These are phyloP conservation scores for Claviceps maximensis DNA, from an alignment of 2,329 filamentous ascomycete species.

Conservation along the genomic window DNA sequence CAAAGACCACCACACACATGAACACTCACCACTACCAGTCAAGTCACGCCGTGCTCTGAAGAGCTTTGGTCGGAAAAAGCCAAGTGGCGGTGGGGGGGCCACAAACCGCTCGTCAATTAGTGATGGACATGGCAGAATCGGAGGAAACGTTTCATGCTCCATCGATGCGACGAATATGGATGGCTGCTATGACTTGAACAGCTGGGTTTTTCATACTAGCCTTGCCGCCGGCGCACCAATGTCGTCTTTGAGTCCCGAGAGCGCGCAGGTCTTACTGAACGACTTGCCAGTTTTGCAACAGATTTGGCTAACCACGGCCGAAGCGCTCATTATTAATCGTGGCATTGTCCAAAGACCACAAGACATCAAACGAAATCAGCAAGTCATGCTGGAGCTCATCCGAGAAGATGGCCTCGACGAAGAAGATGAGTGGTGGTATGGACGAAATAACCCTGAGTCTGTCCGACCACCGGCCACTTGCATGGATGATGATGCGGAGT, in stretches of 20 bases:
- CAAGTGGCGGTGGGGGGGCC: slow-evolving; percentile 20
- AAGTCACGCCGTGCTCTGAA: slow-evolving; percentile 41
- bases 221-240: slow-evolving; percentile 50
- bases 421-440: slow-evolving; percentile 51
- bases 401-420: slow-evolving; percentile 45
- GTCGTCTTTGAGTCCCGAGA: slow-evolving; percentile 37
- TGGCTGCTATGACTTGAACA: slow-evolving; percentile 17
- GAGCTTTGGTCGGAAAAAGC: slow-evolving; percentile 45
- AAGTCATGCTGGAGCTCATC: slow-evolving; percentile 51
- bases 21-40: slow-evolving; percentile 18
- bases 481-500: slow-evolving; percentile 38
- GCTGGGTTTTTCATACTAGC: slow-evolving; percentile 44
- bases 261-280: slow-evolving; percentile 35
- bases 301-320: slow-evolving; percentile 50
- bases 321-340: slow-evolving; percentile 46
- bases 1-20: slow-evolving; percentile 26
- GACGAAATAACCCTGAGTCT: slow-evolving; percentile 38
- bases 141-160: slow-evolving; percentile 17
- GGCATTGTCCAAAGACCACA: slow-evolving; percentile 42
- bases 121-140: slow-evolving; percentile 12
- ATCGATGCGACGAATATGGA: slow-evolving; percentile 18
- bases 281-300: slow-evolving; percentile 46
- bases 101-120: slow-evolving; percentile 12
- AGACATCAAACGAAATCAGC: slow-evolving; percentile 50
- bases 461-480: slow-evolving; percentile 36